phyloP scores from a whole-genome alignment of 228 moss, liverwort and hornwort species.

The Sphagnum fallax region DNA sequence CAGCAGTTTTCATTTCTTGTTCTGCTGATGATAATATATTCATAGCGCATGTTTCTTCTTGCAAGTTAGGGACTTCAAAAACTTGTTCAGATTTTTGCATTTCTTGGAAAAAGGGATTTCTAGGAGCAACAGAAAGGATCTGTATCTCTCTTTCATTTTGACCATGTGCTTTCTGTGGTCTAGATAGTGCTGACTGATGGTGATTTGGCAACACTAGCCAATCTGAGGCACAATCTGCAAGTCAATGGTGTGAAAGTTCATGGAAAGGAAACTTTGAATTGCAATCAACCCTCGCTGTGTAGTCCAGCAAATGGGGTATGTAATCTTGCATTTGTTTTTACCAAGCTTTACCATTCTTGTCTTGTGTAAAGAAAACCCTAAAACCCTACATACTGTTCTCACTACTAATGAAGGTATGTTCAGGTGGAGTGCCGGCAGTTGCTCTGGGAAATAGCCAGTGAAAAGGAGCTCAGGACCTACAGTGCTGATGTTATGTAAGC shows the following conservation, averaged over 20 bases:
- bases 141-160: neutral
- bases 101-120: too few species aligned
- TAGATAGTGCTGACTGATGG: conserved; percentile 86
- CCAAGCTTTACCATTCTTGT: neutral
- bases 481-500: conserved; percentile 77
- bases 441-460: conserved; percentile 60
- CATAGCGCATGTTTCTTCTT: too few species aligned
- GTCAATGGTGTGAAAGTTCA: conserved; percentile 58
- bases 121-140: too few species aligned
- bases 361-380: neutral
- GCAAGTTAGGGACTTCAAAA: too few species aligned
- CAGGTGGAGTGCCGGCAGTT: conserved; percentile 69
- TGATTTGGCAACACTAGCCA: conserved; percentile 53
- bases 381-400: too few species aligned
- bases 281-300: neutral
- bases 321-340: neutral
- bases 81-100: too few species aligned
- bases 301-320: too few species aligned
- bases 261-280: conserved; percentile 17
- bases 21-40: too few species aligned
- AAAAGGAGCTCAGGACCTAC: conserved; percentile 38
- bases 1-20: neutral
- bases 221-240: conserved; percentile 67
- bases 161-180: conserved; percentile 1
- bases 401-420: too few species aligned